Conservation (phyloP, 345 rosid species). For the Hibiscus trionum region DNA sequence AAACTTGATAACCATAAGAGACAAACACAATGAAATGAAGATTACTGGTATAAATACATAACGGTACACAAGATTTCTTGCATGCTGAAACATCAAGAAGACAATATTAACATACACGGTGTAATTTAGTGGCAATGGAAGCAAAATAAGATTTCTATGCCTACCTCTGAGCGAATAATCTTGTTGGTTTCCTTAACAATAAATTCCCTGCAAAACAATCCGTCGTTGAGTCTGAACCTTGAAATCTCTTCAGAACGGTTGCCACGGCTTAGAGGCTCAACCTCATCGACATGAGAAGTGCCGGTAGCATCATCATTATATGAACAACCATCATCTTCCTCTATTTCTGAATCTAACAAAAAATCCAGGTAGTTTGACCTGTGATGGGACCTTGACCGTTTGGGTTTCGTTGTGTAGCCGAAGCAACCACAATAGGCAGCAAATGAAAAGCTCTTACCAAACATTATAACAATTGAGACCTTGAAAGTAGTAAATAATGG, state of each 20-base stretch:
- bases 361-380: conserved; percentile 35
- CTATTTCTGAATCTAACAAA: conserved; percentile 51
- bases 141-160: not conserved
- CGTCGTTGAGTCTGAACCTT: conserved; percentile 55
- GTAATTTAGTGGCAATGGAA: not conserved
- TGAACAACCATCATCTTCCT: conserved; percentile 44
- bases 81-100: not conserved
- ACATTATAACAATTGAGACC: conserved; percentile 30
- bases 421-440: conserved; percentile 94
- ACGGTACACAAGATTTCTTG: not conserved
- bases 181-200: conserved; percentile 79
- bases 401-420: conserved; percentile 48
- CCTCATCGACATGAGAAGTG: conserved; percentile 42
- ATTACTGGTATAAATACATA: not conserved
- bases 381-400: conserved; percentile 24
- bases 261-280: conserved; percentile 37
- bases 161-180: conserved; percentile 84
- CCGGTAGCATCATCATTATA: conserved; percentile 49
- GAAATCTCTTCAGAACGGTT: conserved; percentile 70
- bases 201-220: conserved; percentile 75
- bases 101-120: not conserved
- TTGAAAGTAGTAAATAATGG: conserved; percentile 9
- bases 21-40: not conserved
- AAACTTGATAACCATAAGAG: not conserved
- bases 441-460: conserved; percentile 44